A percentile compares a stretch with the other conserved stretches of the same genome.
Conservation (phyloP, 805 yeast species). For the Starmerella riodocensis region DNA sequence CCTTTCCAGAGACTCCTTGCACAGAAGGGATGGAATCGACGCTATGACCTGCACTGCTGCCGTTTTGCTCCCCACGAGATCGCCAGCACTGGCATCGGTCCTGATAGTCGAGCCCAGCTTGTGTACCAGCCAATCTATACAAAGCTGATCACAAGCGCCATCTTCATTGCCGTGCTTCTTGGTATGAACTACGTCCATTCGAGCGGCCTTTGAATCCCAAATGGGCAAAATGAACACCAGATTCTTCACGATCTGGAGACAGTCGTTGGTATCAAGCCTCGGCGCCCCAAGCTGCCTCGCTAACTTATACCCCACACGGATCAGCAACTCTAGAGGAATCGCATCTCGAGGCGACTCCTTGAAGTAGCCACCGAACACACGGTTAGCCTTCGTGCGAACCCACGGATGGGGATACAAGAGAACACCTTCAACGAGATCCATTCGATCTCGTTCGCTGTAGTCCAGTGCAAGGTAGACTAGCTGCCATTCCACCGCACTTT, state of each 20-base stretch:
- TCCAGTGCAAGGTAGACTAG: slow-evolving; percentile 53
- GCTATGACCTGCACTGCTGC: slow-evolving; percentile 60
- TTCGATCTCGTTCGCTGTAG: slow-evolving; percentile 17
- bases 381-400: slow-evolving; percentile 60
- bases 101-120: slow-evolving; percentile 52
- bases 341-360: slow-evolving; percentile 30
- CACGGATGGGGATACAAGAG: slow-evolving; percentile 81
- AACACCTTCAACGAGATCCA: slow-evolving; percentile 39
- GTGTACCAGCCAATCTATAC: slow-evolving; percentile 49
- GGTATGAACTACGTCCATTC: not conserved
- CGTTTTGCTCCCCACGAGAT: slow-evolving; percentile 45
- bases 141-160: slow-evolving; percentile 25
- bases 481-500: slow-evolving; percentile 50
- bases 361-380: slow-evolving; percentile 45
- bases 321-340: slow-evolving; percentile 38
- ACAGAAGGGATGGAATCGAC: slow-evolving; percentile 41
- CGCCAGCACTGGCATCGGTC: slow-evolving; percentile 36
- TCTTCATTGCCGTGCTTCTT: not conserved
- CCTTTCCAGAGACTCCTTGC: slow-evolving; percentile 30
- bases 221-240: slow-evolving; percentile 44
- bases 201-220: slow-evolving; percentile 40
- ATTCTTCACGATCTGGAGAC: slow-evolving; percentile 52
- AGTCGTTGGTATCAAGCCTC: slow-evolving; percentile 46
- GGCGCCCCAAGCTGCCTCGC: slow-evolving; percentile 80
- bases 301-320: slow-evolving; percentile 44